Percentiles rank a stretch among this genome's conserved stretches.
Evolutionary conservation across 345 rosid genomes (phyloP).

Genomic region (Salix dunnii): DNA sequence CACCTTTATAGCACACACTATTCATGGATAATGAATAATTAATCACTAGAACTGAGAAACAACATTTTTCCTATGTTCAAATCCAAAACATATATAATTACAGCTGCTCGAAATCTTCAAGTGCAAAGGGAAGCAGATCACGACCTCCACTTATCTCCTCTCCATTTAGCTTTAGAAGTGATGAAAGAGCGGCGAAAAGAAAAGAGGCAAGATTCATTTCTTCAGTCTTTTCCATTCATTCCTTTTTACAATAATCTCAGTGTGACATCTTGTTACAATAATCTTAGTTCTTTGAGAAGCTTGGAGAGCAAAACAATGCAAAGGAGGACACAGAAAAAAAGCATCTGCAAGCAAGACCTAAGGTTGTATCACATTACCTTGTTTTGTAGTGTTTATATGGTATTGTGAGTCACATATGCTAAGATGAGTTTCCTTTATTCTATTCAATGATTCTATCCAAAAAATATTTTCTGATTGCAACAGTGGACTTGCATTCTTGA

Average conservation of each 20-base stretch:
- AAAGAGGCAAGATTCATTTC: constrained; percentile 56
- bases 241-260: constrained; percentile 2
- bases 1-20: background rate
- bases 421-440: background rate
- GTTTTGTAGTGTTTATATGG: background rate
- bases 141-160: constrained; percentile 36
- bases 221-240: background rate
- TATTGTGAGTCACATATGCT: background rate
- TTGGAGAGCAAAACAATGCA: constrained; percentile 52
- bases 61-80: constrained; percentile 3
- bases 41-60: constrained; percentile 1
- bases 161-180: constrained; percentile 77
- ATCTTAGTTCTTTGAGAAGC: constrained; percentile 56
- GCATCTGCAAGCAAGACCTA: constrained; percentile 32
- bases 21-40: background rate
- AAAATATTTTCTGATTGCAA: background rate
- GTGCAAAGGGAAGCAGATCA: constrained; percentile 37
- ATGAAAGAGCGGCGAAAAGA: constrained; percentile 76
- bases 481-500: background rate
- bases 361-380: constrained; percentile 28
- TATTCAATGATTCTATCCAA: background rate
- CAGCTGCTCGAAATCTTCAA: constrained; percentile 45
- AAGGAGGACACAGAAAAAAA: constrained; percentile 35
- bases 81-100: constrained; percentile 11
- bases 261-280: background rate